phyloP scores from a whole-genome alignment of 352 stramenopile species.

The Phytophthora capsici region DNA sequence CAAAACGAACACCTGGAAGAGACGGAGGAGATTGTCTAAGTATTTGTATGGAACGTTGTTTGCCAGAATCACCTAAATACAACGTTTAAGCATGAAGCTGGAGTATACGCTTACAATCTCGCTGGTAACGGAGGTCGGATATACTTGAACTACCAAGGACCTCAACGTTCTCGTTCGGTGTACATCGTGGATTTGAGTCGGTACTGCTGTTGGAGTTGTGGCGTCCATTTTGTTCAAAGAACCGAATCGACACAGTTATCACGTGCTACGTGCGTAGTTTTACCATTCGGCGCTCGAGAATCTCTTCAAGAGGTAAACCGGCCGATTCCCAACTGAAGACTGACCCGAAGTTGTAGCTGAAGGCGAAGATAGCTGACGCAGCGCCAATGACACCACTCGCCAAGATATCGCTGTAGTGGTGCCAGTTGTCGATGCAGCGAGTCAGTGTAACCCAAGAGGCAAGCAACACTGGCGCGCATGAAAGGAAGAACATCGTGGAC shows the following conservation, averaged over 20 bases:
- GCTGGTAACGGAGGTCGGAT: background rate
- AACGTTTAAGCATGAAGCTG: no score
- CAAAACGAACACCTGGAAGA: constrained; percentile 7
- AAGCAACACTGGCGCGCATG: constrained; percentile 62
- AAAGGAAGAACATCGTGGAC: constrained; percentile 71
- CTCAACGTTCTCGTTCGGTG: constrained; percentile 33
- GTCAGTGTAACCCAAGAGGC: constrained; percentile 76
- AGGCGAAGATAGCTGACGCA: constrained; percentile 49
- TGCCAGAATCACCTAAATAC: no score
- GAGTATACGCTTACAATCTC: no score
- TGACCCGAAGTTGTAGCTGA: constrained; percentile 77
- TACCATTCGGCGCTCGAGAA: constrained; percentile 55
- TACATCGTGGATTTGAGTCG: constrained; percentile 27
- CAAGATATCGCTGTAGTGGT: constrained; percentile 84
- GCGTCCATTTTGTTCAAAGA: constrained; percentile 7
- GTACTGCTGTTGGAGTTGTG: constrained; percentile 54
- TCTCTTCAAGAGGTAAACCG: constrained; percentile 62
- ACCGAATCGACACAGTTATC: background rate
- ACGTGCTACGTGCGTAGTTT: constrained; percentile 11
- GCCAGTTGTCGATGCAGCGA: constrained; percentile 86
- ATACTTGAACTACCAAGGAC: constrained; percentile 23
- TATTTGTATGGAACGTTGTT: no score
- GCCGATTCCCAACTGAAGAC: constrained; percentile 67
- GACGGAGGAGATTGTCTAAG: constrained; percentile 15
- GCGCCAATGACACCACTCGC: constrained; percentile 65